Base-by-base conservation (phyloP, 371 early-diverging fungal species). In the Haplosporangium sp. region DNA sequence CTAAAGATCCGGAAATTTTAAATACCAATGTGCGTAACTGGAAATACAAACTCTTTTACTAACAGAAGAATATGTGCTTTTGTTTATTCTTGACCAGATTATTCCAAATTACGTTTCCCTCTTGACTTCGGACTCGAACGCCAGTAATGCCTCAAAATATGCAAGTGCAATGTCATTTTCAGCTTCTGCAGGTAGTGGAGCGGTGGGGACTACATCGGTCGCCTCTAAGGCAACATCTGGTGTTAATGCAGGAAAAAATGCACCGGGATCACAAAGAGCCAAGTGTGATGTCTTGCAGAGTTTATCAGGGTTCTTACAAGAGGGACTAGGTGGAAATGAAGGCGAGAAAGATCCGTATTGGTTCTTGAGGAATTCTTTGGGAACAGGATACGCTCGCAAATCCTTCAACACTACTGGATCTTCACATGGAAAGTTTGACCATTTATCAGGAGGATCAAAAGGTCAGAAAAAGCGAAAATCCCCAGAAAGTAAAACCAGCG, bases 71-170 rank as follows among this genome's bases (percentile, higher is more conserved):
- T 27, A 27, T 27, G 27, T 27, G 27, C 27, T 27, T 27, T 27
- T 27, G 27, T 27, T 27, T 27, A 27, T 27, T 7, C 59, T 34
- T 53, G 53, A 8, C 42, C 2, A 85, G 86, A 85, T 89, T 52
- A 77, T 89, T 40, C 89, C 88, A 45, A 88, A 85, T 70, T 89
- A 88, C 58, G 77, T 86, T 58, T 85, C 87, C 37, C 67, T 89
- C 42, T 69, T 89, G 39, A 83, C 81, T 0, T 81, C 81, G 9
- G 81, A 81, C 42, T 81, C 81, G 10, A 81, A 81, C 44, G 81
- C 81, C 13, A 71, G 72, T 3, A 71, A 69, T 34, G 68, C 70
- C 0, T 83, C 83, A 9, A 76, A 76, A 48, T 57, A 71, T 39
- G 61, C 74, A 4, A 76, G 72, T 19, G 68, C 74, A 5, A 76